Conservation (phyloP, 495 filamentous ascomycete species). For the Astrocystis sublimbata region DNA sequence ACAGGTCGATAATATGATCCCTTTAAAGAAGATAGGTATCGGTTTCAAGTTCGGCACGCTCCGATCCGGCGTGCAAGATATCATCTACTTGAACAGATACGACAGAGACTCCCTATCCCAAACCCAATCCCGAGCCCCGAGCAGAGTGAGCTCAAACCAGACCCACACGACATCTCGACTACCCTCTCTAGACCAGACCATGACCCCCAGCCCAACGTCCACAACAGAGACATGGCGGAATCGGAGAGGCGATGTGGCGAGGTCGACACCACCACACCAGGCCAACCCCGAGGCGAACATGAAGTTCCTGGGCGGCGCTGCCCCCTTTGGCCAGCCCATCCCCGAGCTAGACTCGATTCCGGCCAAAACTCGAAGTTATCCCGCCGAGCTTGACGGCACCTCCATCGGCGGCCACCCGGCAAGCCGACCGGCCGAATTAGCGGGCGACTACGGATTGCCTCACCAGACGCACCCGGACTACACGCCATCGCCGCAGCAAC, state of each 20-base stretch:
- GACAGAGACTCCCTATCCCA: neutral
- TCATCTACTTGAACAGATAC: slow-evolving; percentile 5
- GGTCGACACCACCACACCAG: neutral
- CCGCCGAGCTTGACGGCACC: neutral
- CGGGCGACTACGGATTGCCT: neutral
- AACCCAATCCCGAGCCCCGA: neutral
- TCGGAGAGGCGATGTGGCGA: neutral
- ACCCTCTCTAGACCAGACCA: neutral
- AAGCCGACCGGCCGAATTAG: neutral
- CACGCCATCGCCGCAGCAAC: neutral
- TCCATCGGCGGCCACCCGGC: neutral
- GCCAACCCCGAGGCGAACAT: neutral
- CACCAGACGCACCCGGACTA: slow-evolving; percentile 1
- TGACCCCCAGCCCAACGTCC: neutral
- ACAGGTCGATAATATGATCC: neutral
- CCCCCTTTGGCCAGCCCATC: neutral
- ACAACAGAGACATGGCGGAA: neutral
- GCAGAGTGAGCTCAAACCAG: neutral
- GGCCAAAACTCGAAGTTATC: neutral
- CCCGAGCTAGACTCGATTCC: neutral
- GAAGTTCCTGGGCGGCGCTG: neutral
- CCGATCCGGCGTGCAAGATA: neutral
- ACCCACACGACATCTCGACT: neutral
- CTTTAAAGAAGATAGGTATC: neutral
- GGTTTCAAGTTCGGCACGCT: neutral